Base-by-base conservation (phyloP, 176 grass and related monocot genomes). In the Cymbopogon citratus region DNA sequence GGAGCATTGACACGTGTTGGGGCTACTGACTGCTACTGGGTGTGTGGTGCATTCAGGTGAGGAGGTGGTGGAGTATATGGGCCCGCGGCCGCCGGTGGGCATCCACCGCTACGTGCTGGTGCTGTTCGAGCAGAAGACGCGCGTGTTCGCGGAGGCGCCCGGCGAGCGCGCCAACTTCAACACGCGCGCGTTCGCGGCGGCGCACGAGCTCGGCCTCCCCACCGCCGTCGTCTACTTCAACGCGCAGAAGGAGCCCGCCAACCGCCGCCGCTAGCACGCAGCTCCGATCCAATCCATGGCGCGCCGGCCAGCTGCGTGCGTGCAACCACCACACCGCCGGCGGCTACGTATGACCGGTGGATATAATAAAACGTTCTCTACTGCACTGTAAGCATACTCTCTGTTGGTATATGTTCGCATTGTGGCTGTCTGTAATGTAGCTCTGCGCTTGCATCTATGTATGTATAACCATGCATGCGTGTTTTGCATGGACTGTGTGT, bases 211-310 rank as follows among this genome's bases (percentile, higher is more conserved):
- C 48, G 90, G 94, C 61, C 88, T 97, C 64, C 94, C 93, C 51
- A 79, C 83, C 67, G 90, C 93, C 68, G 93, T 85, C 76, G 88
- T 91, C 86, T 93, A 97, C 88, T 93, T 93, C 90, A 97, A 97
- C 72, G 84, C 86, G 11, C 93, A 97, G 83, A 97, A 83, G 81
- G 93, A 97, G 81, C 90, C 93, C 3, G 82, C 63, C 10, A 85
- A 35, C 59, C 88, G 85, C 63, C 87, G 90, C n/a, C 93, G 89
- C 24, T 86, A 81, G 69, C 38, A 9, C 3, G 16, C 49, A 52
- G 51, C 48, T 51, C 15, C 49, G 16, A 40, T 54, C 18, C 16
- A 7, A 52, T 49, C 46, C 46, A 51, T 18, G 49, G 6, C 49
- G 18, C 15, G 19, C n/a, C n/a, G n/a, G n/a, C 8, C 52, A 56